Base-by-base conservation (phyloP, 164 flowering plant genomes). In the Piper betle region DNA sequence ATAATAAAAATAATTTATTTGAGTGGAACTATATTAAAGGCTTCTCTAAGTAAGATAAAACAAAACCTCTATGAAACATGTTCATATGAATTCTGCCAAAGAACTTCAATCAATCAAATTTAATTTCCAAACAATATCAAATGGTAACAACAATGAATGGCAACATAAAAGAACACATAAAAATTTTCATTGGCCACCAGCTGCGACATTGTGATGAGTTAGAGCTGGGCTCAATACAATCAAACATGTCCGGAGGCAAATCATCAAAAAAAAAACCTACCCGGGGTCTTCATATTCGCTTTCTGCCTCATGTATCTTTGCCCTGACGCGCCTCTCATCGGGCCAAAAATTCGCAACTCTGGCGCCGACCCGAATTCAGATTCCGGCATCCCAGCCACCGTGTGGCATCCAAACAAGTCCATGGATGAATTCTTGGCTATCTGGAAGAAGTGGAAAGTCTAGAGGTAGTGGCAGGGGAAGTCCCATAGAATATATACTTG, bases 231-330 rank as follows among this genome's bases (percentile, higher is more conserved):
- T 79, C 82, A 11, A 73, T 59, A 37, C 64, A 63, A 54, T 79
- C 72, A 40, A 78, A 69, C 71, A 72, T 70, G 62, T 87, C 88
- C 0, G 76, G 20, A 0, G 94, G 94, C 56, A 89, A 82, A 40
- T 89, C 96, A 65, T 82, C 85, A 11, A 87, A 80, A 89, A 81
- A 56, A n/a, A n/a, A n/a, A n/a, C n/a, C 76, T 62, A 46, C 80
- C 86, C 0, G 84, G 81, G 5, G 76, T 77, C 16, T 40, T 64
- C 0, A 67, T 64, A 52, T 65, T 66, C 37, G 46, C 71, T 25
- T 66, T 71, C 63, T 39, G 57, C 63, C 5, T 52, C 9, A 15
- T 46, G 54, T 17, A 5, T n/a, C 54, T 46, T 46, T 46, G 50
- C 50, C 50, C 50, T 46, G 50, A 4, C 12, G 2, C 1, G 1